Evolutionary conservation across 1,284 basidiomycete species (phyloP).

Genomic region (Sporisorium scitamineum): DNA sequence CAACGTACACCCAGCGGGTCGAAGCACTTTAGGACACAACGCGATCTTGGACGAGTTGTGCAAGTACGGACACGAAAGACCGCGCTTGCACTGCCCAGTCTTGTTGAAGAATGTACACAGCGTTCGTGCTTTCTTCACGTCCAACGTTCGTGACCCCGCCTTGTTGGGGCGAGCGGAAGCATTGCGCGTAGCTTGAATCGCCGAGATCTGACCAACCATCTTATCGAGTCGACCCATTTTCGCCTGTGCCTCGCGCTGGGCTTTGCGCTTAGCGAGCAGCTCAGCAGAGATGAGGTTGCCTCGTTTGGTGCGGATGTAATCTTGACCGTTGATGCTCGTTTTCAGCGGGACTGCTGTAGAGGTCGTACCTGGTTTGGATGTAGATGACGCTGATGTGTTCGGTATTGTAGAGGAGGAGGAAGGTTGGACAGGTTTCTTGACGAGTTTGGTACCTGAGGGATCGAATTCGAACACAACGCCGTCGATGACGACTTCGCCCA

Average conservation of each 20-base stretch:
- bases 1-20: constrained; percentile 56
- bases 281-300: constrained; percentile 70
- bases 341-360: constrained; percentile 33
- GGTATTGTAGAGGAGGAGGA: constrained; percentile 1
- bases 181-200: constrained; percentile 48
- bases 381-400: neutral
- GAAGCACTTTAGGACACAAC: constrained; percentile 62
- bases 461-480: constrained; percentile 73
- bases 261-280: constrained; percentile 59
- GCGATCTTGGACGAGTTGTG: constrained; percentile 64
- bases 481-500: constrained; percentile 71
- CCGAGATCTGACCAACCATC: constrained; percentile 53
- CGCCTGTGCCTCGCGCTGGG: constrained; percentile 44
- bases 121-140: constrained; percentile 28
- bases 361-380: neutral
- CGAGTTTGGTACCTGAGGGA: constrained; percentile 71
- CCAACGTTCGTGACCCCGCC: constrained; percentile 13
- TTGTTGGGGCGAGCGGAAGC: constrained; percentile 5
- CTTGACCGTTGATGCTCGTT: constrained; percentile 69
- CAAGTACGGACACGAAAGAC: constrained; percentile 61
- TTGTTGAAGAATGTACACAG: constrained; percentile 61
- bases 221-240: constrained; percentile 53
- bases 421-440: constrained; percentile 62
- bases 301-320: constrained; percentile 70
- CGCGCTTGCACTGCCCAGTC: constrained; percentile 65